Conservation (phyloP, 495 filamentous ascomycete genomes). For the Mytilinidion resinicola region DNA sequence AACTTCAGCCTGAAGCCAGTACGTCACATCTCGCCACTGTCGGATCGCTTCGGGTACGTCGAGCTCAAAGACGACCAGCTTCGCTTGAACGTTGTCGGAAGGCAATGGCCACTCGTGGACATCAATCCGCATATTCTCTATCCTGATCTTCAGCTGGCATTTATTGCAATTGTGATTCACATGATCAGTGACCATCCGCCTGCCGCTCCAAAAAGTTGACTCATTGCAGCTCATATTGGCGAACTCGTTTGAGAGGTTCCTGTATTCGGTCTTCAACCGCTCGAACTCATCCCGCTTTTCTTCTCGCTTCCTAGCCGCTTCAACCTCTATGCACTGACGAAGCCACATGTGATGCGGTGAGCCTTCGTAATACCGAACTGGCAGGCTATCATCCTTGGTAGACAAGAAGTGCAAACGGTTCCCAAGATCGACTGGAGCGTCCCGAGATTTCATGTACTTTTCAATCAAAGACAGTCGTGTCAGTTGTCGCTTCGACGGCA, state of each 20-base stretch:
- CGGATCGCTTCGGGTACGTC: neutral
- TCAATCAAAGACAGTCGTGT: slow-evolving; percentile 45
- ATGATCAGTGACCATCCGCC: neutral
- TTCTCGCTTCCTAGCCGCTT: slow-evolving; percentile 30
- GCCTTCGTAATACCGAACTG: slow-evolving; percentile 47
- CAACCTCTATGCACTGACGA: slow-evolving; percentile 35
- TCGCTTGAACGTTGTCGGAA: neutral
- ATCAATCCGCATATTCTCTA: neutral
- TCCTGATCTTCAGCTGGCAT: neutral
- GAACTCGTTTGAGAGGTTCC: neutral
- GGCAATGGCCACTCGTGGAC: neutral
- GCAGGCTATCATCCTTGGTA: slow-evolving; percentile 40
- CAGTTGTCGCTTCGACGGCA: slow-evolving; percentile 48
- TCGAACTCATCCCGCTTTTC: slow-evolving; percentile 44
- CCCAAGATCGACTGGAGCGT: slow-evolving; percentile 15
- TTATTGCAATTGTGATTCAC: neutral
- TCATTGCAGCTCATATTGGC: neutral
- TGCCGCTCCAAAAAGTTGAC: neutral
- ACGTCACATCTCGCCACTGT: neutral
- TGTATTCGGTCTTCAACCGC: slow-evolving; percentile 12
- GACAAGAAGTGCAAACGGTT: slow-evolving; percentile 23
- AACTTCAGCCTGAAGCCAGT: neutral
- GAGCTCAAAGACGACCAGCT: slow-evolving; percentile 2
- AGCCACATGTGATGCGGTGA: slow-evolving; percentile 43
- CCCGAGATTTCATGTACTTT: slow-evolving; percentile 40